Evolutionary conservation across 169 alveolate genomes (phyloP).

Genomic region (Plasmodium berghei): DNA sequence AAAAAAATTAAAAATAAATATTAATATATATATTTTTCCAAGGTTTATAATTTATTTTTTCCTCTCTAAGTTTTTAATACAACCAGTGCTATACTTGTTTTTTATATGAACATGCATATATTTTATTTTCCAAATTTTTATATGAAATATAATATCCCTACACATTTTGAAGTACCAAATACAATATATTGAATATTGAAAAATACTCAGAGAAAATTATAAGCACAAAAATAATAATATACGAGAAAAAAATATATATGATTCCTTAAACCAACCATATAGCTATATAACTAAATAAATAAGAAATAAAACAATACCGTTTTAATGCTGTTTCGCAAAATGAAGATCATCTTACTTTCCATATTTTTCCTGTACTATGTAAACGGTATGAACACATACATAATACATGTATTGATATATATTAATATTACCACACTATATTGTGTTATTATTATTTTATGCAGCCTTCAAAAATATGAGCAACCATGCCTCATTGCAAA

Average conservation of each 20-base stretch:
- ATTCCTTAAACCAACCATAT: not conserved
- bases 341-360: slow-evolving; percentile 26
- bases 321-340: slow-evolving; percentile 1
- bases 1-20: too few species aligned
- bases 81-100: too few species aligned
- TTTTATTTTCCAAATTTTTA: too few species aligned
- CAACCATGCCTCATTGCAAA: slow-evolving; percentile 3
- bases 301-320: not conserved
- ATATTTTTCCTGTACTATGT: slow-evolving; percentile 27
- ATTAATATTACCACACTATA: not conserved
- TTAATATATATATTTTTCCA: too few species aligned
- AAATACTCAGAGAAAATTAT: too few species aligned
- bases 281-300: not conserved
- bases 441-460: not conserved
- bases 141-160: too few species aligned
- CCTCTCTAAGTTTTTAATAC: too few species aligned
- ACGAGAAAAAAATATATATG: not conserved
- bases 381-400: slow-evolving; percentile 7
- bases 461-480: slow-evolving; percentile 34
- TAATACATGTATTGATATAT: not conserved
- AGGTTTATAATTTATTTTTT: too few species aligned
- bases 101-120: too few species aligned
- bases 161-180: too few species aligned
- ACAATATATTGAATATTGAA: too few species aligned
- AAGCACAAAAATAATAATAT: too few species aligned